Conservation (phyloP, 1,284 basidiomycete species). For the Crepidotus sp. region DNA sequence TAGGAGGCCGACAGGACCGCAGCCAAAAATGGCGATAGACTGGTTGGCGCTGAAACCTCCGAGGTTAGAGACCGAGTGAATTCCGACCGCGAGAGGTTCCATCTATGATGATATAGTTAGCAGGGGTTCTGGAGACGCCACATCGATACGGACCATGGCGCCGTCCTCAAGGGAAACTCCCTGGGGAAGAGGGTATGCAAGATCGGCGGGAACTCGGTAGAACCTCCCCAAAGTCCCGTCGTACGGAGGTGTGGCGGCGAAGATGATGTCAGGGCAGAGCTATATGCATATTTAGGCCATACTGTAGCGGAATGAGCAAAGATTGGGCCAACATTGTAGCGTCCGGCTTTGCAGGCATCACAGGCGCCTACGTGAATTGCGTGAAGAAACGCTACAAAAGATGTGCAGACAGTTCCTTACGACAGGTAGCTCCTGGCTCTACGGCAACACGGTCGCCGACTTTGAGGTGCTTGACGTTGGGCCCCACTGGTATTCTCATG, state of each 20-base stretch:
- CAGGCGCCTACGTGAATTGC: slow-evolving; percentile 32
- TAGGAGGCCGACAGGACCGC: slow-evolving; percentile 89
- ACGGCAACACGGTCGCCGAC: slow-evolving; percentile 83
- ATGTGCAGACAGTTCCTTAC: slow-evolving; percentile 25
- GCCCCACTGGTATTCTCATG: slow-evolving; percentile 42
- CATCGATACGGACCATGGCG: slow-evolving; percentile 53
- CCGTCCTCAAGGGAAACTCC: slow-evolving; percentile 75
- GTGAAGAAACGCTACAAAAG: slow-evolving; percentile 5
- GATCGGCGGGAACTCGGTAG: slow-evolving; percentile 68
- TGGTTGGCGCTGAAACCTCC: slow-evolving; percentile 68
- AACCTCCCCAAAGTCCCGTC: slow-evolving; percentile 83
- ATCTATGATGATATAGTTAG: slow-evolving; percentile 42
- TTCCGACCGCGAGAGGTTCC: slow-evolving; percentile 89
- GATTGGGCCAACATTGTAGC: slow-evolving; percentile 56
- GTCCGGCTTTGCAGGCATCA: slow-evolving; percentile 68
- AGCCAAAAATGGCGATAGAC: slow-evolving; percentile 76
- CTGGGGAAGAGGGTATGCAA: slow-evolving; percentile 67
- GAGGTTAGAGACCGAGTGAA: slow-evolving; percentile 79
- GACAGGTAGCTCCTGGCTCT: slow-evolving; percentile 75
- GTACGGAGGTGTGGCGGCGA: slow-evolving; percentile 85
- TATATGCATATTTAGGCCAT: slow-evolving; percentile 20
- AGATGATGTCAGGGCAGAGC: slow-evolving; percentile 73
- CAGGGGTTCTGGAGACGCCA: background rate
- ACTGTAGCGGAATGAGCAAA: background rate
- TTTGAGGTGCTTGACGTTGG: slow-evolving; percentile 64